Evolutionary conservation across 805 yeast genomes (phyloP), one percentile per base, ranked within the genome.

Genomic region (Saccharomyces mikatae): DNA sequence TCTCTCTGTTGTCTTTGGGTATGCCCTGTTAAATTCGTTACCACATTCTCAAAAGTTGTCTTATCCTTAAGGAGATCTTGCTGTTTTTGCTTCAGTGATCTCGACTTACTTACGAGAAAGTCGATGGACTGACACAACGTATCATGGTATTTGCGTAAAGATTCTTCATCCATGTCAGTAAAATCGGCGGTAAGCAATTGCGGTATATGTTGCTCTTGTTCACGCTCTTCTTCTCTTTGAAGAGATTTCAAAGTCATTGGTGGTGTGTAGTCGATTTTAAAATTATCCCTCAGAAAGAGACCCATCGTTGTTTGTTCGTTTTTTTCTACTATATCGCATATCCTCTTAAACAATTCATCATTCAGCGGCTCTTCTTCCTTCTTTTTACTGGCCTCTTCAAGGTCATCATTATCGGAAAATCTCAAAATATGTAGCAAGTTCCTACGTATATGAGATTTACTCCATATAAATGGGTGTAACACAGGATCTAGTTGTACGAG

Each of bases 21-120:
- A 66, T 91, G 90, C 6, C 96, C 97, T 14, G 91, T 87, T 61
- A 91, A 73, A 62, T 89, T 90, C 65, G 89, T 96, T 46, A 94
- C 90, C 60, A 94, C 96, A 2, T 85, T 78, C 61, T 92, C 96
- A 65, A 85, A 90, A 14, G 91, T 81, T 32, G 79, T 80, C 62
- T 87, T 86, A 67, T 90, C 95, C 47, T 76, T 78, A 54, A 73
- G 73, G 21, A 84, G 70, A 8, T 77, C 81, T 36, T 68, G 66
- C 49, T 78, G 73, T 55, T 78, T 63, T 9, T 57, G 64, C 52
- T 76, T 74, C 2, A 81, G 71, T 3, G 60, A 63, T 26, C 60
- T 62, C 29, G 80, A 61, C 22, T 77, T 58, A 3, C 55, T 32
- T 24, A 59, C 57, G n/a, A 64, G 50, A 17, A 54, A 50, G 52